Percentiles rank a stretch among this genome's conserved stretches.
phyloP scores from a whole-genome alignment of 129 eudicot genomes.

The Flaveria bidentis region DNA sequence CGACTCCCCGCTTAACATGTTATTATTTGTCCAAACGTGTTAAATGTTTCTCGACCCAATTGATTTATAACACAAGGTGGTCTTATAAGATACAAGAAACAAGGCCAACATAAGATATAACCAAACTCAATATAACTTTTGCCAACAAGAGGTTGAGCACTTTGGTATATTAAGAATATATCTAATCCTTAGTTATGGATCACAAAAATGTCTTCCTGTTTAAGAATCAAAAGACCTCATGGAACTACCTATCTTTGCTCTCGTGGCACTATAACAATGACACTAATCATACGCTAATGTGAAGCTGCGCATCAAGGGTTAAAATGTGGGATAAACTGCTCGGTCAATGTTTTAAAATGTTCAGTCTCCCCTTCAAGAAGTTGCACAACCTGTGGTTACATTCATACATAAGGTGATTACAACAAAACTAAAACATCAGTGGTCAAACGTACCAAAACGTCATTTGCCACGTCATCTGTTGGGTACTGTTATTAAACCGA shows the following conservation, averaged over 20 bases:
- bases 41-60: neutral
- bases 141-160: neutral
- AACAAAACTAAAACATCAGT: neutral
- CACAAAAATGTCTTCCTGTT: slow-evolving; percentile 1
- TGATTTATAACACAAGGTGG: neutral
- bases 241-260: neutral
- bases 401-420: neutral
- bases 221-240: neutral
- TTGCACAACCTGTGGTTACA: slow-evolving; percentile 52
- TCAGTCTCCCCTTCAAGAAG: slow-evolving; percentile 78
- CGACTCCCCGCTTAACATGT: neutral
- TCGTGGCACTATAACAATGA: neutral
- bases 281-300: neutral
- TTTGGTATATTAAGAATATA: neutral
- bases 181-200: neutral
- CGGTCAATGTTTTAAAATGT: slow-evolving; percentile 51
- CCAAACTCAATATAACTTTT: neutral
- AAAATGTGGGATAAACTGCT: slow-evolving; percentile 73
- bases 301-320: slow-evolving; percentile 22
- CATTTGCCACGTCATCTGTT: neutral
- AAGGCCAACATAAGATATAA: neutral
- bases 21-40: neutral
- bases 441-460: neutral
- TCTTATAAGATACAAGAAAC: neutral
- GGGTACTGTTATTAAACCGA: neutral